Percentiles rank a stretch among this genome's conserved stretches.
These are phyloP conservation scores for Hanseniaspora uvarum DNA, from an alignment of 1,139 yeast genomes.

Conservation along the genomic window DNA sequence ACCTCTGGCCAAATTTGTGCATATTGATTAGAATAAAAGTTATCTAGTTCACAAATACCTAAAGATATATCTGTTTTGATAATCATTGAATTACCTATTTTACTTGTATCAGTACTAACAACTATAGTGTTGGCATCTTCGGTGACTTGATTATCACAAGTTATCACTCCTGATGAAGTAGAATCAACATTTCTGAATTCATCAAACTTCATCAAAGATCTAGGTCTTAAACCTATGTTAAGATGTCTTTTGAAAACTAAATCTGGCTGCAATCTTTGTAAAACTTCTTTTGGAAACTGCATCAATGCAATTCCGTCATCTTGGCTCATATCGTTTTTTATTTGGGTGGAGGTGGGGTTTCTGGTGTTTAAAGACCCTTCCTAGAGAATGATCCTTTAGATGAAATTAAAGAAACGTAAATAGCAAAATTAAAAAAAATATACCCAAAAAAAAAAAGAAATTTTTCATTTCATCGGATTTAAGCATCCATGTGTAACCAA, in stretches of 20 bases:
- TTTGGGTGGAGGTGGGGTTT: background rate
- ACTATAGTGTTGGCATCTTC: conserved; percentile 29
- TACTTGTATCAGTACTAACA: conserved; percentile 63
- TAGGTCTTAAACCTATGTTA: conserved; percentile 58
- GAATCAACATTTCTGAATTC: conserved; percentile 49
- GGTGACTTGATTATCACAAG: conserved; percentile 18
- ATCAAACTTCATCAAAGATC: conserved; percentile 51
- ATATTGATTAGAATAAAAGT: conserved; percentile 32
- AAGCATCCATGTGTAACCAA: no score
- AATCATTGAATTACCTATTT: conserved; percentile 58
- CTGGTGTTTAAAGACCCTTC: background rate
- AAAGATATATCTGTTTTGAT: conserved; percentile 68
- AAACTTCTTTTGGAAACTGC: conserved; percentile 63
- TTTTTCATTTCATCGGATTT: no score
- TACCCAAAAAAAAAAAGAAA: no score
- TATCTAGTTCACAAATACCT: conserved; percentile 48
- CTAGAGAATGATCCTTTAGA: no score
- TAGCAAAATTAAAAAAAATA: no score
- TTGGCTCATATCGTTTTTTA: background rate
- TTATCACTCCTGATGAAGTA: background rate
- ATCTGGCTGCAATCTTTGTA: conserved; percentile 80
- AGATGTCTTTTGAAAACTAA: conserved; percentile 71
- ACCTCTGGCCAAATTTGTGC: conserved; percentile 66
- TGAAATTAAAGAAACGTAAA: no score
- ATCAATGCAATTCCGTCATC: conserved; percentile 6